Evolutionary conservation across 805 yeast genomes (phyloP).

Genomic region (Lipomyces starkeyi): DNA sequence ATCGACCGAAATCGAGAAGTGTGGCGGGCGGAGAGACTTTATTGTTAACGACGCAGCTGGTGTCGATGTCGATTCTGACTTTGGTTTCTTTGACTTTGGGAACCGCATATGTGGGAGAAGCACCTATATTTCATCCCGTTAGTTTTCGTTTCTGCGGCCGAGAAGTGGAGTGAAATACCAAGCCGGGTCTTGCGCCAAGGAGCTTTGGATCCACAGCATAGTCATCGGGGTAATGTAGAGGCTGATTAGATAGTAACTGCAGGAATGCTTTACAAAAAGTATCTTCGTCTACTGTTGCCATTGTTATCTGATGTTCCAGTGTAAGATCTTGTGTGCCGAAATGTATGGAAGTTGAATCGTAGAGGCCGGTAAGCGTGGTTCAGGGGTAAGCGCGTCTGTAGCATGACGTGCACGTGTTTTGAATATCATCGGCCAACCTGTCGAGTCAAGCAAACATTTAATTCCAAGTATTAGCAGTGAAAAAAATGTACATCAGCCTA

Average conservation of each 20-base stretch:
- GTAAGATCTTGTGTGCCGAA: neutral
- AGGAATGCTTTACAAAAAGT: conserved; percentile 34
- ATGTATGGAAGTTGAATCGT: too few relatives aligned
- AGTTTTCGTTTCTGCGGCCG: neutral
- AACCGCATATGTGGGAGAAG: conserved; percentile 28
- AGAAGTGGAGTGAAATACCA: conserved; percentile 11
- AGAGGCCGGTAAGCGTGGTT: neutral
- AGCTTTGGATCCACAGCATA: conserved; percentile 18
- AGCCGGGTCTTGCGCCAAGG: conserved; percentile 16
- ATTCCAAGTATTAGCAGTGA: neutral
- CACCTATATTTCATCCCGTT: conserved; percentile 15
- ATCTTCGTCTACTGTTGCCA: conserved; percentile 33
- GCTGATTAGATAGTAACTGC: conserved; percentile 25
- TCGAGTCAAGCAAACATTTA: too few relatives aligned
- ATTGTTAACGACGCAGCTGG: conserved; percentile 11
- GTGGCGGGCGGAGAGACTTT: conserved; percentile 36
- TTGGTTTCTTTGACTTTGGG: conserved; percentile 18
- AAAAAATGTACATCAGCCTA: neutral
- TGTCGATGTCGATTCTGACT: neutral
- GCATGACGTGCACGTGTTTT: neutral
- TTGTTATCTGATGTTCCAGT: neutral
- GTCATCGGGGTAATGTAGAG: conserved; percentile 26
- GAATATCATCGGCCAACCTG: neutral
- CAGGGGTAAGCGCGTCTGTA: neutral
- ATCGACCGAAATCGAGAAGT: conserved; percentile 20